Percentiles rank a stretch among this genome's conserved stretches.
These are phyloP conservation scores for Leucosporidium creatinivorum DNA, from an alignment of 768 basidiomycete genomes.

Conservation along the genomic window DNA sequence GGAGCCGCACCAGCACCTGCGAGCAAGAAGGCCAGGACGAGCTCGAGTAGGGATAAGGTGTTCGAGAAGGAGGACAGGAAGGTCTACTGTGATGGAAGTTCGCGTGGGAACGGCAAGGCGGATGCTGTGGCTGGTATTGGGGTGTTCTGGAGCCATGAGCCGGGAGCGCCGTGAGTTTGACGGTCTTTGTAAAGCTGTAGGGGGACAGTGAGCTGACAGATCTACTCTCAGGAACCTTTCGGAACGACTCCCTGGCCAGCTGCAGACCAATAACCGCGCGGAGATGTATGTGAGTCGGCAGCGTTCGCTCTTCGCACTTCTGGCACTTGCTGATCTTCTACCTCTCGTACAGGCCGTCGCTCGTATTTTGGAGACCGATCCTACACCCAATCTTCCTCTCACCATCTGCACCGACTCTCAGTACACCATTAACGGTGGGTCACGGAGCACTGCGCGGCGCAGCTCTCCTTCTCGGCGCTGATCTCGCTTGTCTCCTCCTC, in stretches of 20 bases:
- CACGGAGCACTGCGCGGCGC: too few relatives aligned
- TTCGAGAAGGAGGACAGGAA: slow-evolving; percentile 39
- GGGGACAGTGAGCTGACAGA: not conserved
- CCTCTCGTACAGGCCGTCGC: slow-evolving; percentile 60
- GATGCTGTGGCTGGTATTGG: slow-evolving; percentile 72
- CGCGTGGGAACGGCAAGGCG: slow-evolving; percentile 66
- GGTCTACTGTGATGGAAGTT: slow-evolving; percentile 84
- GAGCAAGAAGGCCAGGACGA: not conserved
- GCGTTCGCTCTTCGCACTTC: not conserved
- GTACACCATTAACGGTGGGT: slow-evolving; percentile 70
- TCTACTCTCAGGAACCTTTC: slow-evolving; percentile 16
- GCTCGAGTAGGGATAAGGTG: not conserved
- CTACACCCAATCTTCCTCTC: slow-evolving; percentile 50
- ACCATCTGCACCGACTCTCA: slow-evolving; percentile 78
- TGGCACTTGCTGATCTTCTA: not conserved
- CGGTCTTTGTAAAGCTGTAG: not conserved
- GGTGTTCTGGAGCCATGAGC: slow-evolving; percentile 68
- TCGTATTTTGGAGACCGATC: slow-evolving; percentile 67
- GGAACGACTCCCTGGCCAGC: slow-evolving; percentile 22
- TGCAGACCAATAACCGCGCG: slow-evolving; percentile 78
- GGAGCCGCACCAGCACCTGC: not conserved
- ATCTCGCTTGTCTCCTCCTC: not conserved
- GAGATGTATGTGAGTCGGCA: slow-evolving; percentile 63
- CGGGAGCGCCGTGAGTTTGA: slow-evolving; percentile 11
- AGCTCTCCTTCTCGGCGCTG: not conserved